Percentiles rank a stretch among this genome's conserved stretches.
These are phyloP conservation scores for Phytophthora meadii DNA, from an alignment of 352 stramenopile genomes.

Conservation along the genomic window DNA sequence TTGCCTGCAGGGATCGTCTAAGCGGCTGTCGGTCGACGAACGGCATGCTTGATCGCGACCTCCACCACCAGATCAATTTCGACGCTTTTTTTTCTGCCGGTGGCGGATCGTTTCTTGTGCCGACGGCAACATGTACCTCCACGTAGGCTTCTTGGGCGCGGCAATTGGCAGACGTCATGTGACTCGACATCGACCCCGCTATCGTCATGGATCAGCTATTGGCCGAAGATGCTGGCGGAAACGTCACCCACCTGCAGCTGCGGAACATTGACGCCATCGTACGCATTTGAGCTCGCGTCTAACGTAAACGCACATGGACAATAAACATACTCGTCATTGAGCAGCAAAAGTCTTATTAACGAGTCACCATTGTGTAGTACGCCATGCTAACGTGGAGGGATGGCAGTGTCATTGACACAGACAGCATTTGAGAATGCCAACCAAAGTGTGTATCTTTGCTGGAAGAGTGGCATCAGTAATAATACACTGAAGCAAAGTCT, in stretches of 20 bases:
- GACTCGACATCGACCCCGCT: too few relatives aligned
- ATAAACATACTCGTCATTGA: too few relatives aligned
- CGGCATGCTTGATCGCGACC: not conserved
- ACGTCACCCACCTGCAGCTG: too few relatives aligned
- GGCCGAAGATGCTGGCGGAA: too few relatives aligned
- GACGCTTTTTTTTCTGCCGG: slow-evolving; percentile 23
- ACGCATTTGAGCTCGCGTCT: too few relatives aligned
- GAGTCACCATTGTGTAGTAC: too few relatives aligned
- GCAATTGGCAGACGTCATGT: slow-evolving; percentile 21
- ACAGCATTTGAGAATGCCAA: not conserved
- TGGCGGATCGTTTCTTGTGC: slow-evolving; percentile 15
- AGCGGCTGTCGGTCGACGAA: slow-evolving; percentile 10
- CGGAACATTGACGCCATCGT: too few relatives aligned
- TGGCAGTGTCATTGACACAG: too few relatives aligned
- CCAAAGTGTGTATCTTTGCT: slow-evolving; percentile 13
- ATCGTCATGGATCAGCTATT: too few relatives aligned
- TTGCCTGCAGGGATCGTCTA: slow-evolving; percentile 12
- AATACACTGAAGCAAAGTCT: not conserved
- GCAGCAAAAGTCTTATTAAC: too few relatives aligned
- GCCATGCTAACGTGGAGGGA: too few relatives aligned
- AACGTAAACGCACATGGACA: too few relatives aligned
- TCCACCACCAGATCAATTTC: slow-evolving; percentile 22
- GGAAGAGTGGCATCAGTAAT: slow-evolving; percentile 5
- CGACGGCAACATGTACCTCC: slow-evolving; percentile 17
- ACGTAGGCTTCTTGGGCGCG: slow-evolving; percentile 6